Conservation (phyloP, 768 basidiomycete genomes). For the Porpolomopsis calyptriformis region DNA sequence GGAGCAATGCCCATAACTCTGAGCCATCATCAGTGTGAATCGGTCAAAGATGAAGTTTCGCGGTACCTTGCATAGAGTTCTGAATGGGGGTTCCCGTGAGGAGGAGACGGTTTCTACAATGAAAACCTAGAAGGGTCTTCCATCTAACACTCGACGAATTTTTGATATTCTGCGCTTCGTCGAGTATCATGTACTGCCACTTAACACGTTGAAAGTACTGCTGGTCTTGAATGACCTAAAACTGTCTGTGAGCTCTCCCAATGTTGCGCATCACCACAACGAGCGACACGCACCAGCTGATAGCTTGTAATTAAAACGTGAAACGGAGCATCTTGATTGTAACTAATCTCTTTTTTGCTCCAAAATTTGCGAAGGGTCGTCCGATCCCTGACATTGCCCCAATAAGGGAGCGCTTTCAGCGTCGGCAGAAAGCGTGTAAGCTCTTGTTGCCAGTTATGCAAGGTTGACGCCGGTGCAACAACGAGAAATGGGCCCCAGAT, state of each 20-base stretch:
- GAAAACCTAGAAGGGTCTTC: slow-evolving; percentile 94
- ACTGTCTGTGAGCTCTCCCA: neutral
- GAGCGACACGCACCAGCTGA: slow-evolving; percentile 56
- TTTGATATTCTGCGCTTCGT: slow-evolving; percentile 99
- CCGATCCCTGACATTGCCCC: slow-evolving; percentile 96
- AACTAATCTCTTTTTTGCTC: slow-evolving; percentile 95
- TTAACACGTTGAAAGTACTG: slow-evolving; percentile 96
- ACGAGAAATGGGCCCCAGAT: slow-evolving; percentile 99
- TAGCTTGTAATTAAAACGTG: slow-evolving; percentile 96
- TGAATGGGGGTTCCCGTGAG: slow-evolving; percentile 98
- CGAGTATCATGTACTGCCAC: slow-evolving; percentile 99
- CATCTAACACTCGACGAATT: slow-evolving; percentile 91
- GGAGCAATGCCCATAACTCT: slow-evolving; percentile 97
- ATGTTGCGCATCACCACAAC: neutral
- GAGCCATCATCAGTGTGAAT: slow-evolving; percentile 6
- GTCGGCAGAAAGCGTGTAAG: slow-evolving; percentile 89
- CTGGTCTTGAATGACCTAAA: slow-evolving; percentile 86
- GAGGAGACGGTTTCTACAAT: slow-evolving; percentile 88
- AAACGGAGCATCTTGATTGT: slow-evolving; percentile 90
- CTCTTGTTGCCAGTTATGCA: slow-evolving; percentile 99
- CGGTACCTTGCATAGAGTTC: slow-evolving; percentile 95
- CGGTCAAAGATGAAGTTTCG: slow-evolving; percentile 5
- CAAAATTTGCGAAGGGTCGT: slow-evolving; percentile 92
- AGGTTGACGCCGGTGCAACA: slow-evolving; percentile 91
- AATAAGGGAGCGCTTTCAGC: slow-evolving; percentile 93